Conservation (phyloP, 495 filamentous ascomycete species). For the Lophiotrema nucula region DNA sequence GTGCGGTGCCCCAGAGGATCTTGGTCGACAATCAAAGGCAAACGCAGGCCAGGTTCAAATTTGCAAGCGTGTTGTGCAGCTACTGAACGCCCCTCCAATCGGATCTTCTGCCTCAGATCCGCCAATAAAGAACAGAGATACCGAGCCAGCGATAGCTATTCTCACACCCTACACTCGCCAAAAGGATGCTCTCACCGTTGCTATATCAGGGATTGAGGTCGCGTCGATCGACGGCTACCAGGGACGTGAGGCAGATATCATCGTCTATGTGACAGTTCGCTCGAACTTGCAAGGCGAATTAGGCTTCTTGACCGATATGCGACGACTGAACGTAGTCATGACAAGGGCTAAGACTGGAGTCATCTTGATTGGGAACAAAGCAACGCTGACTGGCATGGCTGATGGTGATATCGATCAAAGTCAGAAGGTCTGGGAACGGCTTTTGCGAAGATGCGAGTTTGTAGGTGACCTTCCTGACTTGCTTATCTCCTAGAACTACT, state of each 20-base stretch:
- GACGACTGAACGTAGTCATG: conserved; percentile 53
- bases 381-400: conserved; percentile 37
- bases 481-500: too few relatives aligned
- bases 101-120: too few relatives aligned
- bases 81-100: conserved; percentile 30
- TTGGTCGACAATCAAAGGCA: conserved; percentile 47
- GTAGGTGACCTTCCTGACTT: not conserved
- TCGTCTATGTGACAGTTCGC: conserved; percentile 51
- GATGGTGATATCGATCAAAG: conserved; percentile 26
- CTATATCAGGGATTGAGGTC: conserved; percentile 40
- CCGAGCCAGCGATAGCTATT: conserved; percentile 43
- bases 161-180: conserved; percentile 50
- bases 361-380: conserved; percentile 48
- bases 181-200: conserved; percentile 40
- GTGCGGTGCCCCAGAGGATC: conserved; percentile 45
- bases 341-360: conserved; percentile 49
- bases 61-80: conserved; percentile 40
- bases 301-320: conserved; percentile 53
- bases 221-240: conserved; percentile 54
- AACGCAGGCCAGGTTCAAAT: conserved; percentile 47
- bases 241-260: conserved; percentile 52
- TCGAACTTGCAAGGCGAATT: conserved; percentile 49
- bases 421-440: conserved; percentile 19
- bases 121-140: not conserved
- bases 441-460: conserved; percentile 16